phyloP scores from a whole-genome alignment of 2,329 filamentous ascomycete species.

The Botrytis fabae region DNA sequence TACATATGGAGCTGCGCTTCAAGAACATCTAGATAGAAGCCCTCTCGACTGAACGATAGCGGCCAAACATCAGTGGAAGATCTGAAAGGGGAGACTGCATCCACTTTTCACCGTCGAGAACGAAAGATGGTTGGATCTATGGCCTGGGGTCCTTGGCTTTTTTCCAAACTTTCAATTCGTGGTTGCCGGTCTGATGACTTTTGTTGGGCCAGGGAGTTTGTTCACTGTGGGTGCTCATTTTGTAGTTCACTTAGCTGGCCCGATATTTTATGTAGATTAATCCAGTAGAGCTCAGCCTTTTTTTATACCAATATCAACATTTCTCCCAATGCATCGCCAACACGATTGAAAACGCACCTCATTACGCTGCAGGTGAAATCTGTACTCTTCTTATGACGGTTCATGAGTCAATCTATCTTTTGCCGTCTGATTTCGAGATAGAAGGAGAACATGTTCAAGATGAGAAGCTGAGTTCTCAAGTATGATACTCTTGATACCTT shows the following conservation, averaged over 20 bases:
- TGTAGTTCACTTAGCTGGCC: neutral
- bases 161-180: neutral
- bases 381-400: fast-evolving
- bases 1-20: neutral
- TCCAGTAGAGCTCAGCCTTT: neutral
- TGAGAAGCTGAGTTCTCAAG: neutral
- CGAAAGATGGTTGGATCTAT: neutral
- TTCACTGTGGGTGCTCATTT: neutral
- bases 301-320: neutral
- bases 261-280: neutral
- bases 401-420: neutral
- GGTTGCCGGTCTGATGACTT: neutral
- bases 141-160: fast-evolving
- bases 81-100: neutral
- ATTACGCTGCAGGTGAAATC: fast-evolving
- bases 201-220: neutral
- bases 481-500: neutral
- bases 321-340: no score
- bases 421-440: neutral
- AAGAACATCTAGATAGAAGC: neutral
- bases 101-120: neutral
- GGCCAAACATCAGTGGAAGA: neutral
- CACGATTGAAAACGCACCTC: neutral
- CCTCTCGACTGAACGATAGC: neutral
- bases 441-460: fast-evolving